These are phyloP conservation scores for Fusarium sp. DNA, from an alignment of 2,329 filamentous ascomycete species.

Conservation along the genomic window DNA sequence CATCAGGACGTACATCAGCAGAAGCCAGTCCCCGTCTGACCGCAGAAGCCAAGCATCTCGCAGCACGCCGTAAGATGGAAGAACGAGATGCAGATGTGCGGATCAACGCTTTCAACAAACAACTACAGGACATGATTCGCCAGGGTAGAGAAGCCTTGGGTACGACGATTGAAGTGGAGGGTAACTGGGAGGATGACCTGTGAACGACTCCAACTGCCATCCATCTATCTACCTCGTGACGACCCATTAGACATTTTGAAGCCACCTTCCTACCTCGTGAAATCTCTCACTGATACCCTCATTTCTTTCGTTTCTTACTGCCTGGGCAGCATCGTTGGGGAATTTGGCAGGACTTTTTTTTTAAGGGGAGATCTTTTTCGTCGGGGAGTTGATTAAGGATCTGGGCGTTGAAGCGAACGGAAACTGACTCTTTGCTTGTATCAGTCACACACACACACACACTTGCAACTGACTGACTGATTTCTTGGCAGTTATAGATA, in stretches of 20 bases:
- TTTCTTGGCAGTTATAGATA: background rate
- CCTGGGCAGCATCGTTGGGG: conserved; percentile 6
- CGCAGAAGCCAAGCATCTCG: conserved; percentile 77
- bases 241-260: conserved; percentile 6
- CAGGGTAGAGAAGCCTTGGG: conserved; percentile 89
- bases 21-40: conserved; percentile 61
- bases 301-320: conserved; percentile 9
- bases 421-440: conserved; percentile 4
- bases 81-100: conserved; percentile 83
- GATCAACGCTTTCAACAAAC: conserved; percentile 81
- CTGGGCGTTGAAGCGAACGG: conserved; percentile 22
- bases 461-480: conserved; percentile 1
- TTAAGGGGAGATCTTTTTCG: conserved; percentile 6
- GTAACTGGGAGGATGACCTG: conserved; percentile 54
- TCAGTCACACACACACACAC: background rate
- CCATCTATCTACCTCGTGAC: background rate
- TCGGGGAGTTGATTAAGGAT: conserved; percentile 21
- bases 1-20: conserved; percentile 46
- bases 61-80: conserved; percentile 75
- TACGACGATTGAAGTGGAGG: conserved; percentile 71
- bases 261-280: conserved; percentile 2
- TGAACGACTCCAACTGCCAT: conserved; percentile 22
- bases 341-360: background rate
- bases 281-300: conserved; percentile 34
- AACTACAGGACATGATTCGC: conserved; percentile 85